Conservation (phyloP, 2,329 filamentous ascomycete genomes). For the Penicillium nordicum region DNA sequence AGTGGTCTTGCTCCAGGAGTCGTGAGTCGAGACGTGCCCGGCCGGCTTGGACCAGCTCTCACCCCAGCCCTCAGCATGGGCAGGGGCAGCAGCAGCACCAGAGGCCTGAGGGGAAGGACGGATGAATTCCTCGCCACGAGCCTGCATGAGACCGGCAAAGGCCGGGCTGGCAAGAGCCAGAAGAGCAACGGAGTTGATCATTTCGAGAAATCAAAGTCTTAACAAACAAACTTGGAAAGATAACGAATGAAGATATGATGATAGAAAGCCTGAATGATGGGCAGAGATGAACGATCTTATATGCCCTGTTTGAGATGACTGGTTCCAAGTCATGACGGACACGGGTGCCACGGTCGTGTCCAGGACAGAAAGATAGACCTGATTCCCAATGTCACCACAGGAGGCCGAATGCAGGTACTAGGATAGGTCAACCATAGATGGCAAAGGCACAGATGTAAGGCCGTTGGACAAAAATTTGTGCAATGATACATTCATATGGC, state of each 20-base stretch:
- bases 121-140: slow-evolving; percentile 18
- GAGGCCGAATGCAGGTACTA: slow-evolving; percentile 20
- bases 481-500: slow-evolving; percentile 16
- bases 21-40: background rate
- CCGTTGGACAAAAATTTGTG: slow-evolving; percentile 8
- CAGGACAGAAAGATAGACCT: slow-evolving; percentile 23
- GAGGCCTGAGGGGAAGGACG: slow-evolving; percentile 5
- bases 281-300: slow-evolving; percentile 25
- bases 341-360: slow-evolving; percentile 28
- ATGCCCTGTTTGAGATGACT: slow-evolving; percentile 14
- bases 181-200: slow-evolving; percentile 38
- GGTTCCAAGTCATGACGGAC: slow-evolving; percentile 17
- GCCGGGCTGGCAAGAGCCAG: slow-evolving; percentile 37
- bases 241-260: slow-evolving; percentile 22
- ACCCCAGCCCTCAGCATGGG: slow-evolving; percentile 3
- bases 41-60: slow-evolving; percentile 12
- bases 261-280: slow-evolving; percentile 1
- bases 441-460: slow-evolving; percentile 16
- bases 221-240: slow-evolving; percentile 16
- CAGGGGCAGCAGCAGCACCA: slow-evolving; percentile 2
- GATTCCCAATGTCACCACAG: slow-evolving; percentile 16
- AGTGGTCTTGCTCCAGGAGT: slow-evolving; percentile 3
- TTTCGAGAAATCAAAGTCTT: slow-evolving; percentile 26
- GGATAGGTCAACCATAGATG: slow-evolving; percentile 16
- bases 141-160: slow-evolving; percentile 34